Base-by-base conservation (phyloP, 1,139 yeast genomes). In the Tardiomyces blankii region DNA sequence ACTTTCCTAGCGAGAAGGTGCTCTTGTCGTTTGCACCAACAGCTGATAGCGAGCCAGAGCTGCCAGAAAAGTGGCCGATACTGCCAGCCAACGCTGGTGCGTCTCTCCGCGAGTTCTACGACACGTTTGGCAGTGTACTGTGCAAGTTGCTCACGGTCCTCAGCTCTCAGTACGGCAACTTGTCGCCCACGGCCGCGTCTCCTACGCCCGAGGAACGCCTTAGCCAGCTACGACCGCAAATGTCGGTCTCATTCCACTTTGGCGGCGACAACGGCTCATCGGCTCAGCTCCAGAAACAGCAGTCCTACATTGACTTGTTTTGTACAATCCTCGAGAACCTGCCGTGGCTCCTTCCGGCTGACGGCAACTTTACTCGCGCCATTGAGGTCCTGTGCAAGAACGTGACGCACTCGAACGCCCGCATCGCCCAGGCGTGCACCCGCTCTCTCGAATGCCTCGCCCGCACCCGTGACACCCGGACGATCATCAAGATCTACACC, bases 351-450 rank as follows among this genome's bases (percentile, higher is more conserved):
- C 66, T 78, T 45, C 74, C 75, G 13, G 67, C 73, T 5, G 65
- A 73, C n/a, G 75, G 75, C 5, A 62, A 77, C 13, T 77, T 78
- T 58, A 75, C 82, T 45, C 74, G 76, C 40, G 68, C 83, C 2
- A 77, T 88, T 39, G 96, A 88, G 51, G 68, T 86, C 13, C 65
- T 89, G 28, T 80, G 89, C 32, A 70, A 89, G 49, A 87, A 87
- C 57, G 77, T 88, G 1, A 77, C 82, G 2, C 94, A 88, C 62
- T 68, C 74, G 1, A 81, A 82, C 54, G 65, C 66, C 12, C 67
- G 73, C 14, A 78, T 89, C 13, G 72, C 91, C 0, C 66, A 67
- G 23, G 81, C 89, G 32, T 75, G 93, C 1, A 67, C 78, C 12
- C 68, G 67, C 39, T 77, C 95, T 1, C 67, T 89, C 47, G 80